Base-by-base conservation (phyloP, 176 grass and related monocot species). In the Avena eriantha region DNA sequence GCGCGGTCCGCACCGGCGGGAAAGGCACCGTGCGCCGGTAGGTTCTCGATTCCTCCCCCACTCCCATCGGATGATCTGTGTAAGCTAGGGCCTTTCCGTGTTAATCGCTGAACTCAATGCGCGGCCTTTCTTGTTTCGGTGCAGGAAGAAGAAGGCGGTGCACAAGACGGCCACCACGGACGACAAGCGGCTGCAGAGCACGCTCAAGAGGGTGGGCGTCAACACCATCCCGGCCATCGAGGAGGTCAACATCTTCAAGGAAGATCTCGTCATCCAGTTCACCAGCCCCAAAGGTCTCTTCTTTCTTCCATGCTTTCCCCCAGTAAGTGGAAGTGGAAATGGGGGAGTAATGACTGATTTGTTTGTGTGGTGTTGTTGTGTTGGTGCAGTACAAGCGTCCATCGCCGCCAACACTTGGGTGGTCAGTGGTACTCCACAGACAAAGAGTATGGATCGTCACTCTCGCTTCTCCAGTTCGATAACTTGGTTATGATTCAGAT, bases 391-490 rank as follows among this genome's bases (percentile, higher is more conserved):
- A 85, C 94, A 99, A 99, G 94, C 94, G 35, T 99, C 97, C 58
- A 99, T 99, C 64, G 92, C 90, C 10, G 97, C 97, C 45, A 99
- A 99, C 87, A 99, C 97, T 85, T 99, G 97, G 94, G 97, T 99
- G 34, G 90, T 99, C 75, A 96, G 92, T 79, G 97, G 97, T 34
- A 85, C 97, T 87, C 94, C 97, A 13, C 97, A 96, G 82, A 99
- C 92, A 12, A 99, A 91, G 89, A 96, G 94, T 99, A 99, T 73
- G 86, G 18, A 22, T 69, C 69, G 10, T 46, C 60, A n/a, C 47
- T 46, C 60, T 35, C 53, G 33, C 48, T 71, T 14, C 19, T n/a
- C 4, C 4, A 9, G 12, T 43, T 74, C 12, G 6, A 5, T 34
- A 3, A 70, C 0, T 4, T 86, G 1, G 17, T 80, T 39, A 46